A percentile compares a stretch with the other conserved stretches of the same genome.
Conservation (phyloP, 768 basidiomycete species). For the Multifurca ochricompacta region DNA sequence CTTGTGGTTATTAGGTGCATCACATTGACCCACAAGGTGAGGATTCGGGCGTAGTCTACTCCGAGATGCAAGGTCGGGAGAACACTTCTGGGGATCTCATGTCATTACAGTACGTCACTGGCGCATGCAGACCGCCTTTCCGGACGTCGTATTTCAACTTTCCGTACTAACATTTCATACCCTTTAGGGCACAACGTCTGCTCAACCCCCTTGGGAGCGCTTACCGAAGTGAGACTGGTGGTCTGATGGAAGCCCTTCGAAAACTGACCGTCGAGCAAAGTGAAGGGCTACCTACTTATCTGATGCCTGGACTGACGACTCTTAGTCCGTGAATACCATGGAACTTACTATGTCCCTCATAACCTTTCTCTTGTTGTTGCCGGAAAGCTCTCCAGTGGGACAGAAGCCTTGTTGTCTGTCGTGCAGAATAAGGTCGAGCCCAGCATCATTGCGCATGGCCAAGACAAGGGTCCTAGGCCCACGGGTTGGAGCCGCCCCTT, state of each 20-base stretch:
- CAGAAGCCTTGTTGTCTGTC: constrained; percentile 66
- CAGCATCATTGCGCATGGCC: constrained; percentile 64
- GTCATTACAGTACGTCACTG: constrained; percentile 59
- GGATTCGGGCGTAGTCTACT: constrained; percentile 93
- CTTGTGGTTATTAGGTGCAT: constrained; percentile 55
- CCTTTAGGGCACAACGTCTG: constrained; percentile 62
- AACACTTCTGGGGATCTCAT: constrained; percentile 90
- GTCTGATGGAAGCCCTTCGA: constrained; percentile 86
- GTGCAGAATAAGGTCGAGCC: constrained; percentile 82
- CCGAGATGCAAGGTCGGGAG: constrained; percentile 94
- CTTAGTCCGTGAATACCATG: constrained; percentile 83
- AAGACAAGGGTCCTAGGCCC: constrained; percentile 63
- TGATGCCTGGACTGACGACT: constrained; percentile 6
- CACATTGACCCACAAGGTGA: constrained; percentile 88
- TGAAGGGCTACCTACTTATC: constrained; percentile 29
- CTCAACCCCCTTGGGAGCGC: constrained; percentile 76
- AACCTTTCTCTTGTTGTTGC: constrained; percentile 85
- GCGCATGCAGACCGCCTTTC: neutral
- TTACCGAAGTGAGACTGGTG: constrained; percentile 95
- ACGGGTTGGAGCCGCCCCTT: constrained; percentile 90
- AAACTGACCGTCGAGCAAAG: constrained; percentile 84
- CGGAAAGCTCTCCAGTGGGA: constrained; percentile 78
- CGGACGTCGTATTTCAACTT: neutral
- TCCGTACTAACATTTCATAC: constrained; percentile 1
- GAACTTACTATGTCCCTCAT: constrained; percentile 86